Evolutionary conservation across 768 basidiomycete species (phyloP).

Genomic region (Podaxis sp.): DNA sequence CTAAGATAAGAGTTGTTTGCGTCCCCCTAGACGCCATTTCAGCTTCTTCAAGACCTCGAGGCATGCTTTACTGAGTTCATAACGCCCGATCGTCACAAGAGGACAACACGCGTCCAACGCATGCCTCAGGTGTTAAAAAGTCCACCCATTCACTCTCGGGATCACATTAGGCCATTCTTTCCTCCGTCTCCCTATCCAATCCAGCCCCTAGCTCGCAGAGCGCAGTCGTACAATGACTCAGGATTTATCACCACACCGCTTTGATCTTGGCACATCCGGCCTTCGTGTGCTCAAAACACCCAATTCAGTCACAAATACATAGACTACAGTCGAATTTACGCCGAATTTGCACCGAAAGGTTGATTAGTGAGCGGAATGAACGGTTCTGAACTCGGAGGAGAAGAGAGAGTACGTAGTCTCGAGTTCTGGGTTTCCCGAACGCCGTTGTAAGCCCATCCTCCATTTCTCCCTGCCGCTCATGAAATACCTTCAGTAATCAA

Average conservation of each 20-base stretch:
- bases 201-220: not conserved
- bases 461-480: not conserved
- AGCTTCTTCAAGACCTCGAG: not conserved
- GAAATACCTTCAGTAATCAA: not conserved
- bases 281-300: not conserved
- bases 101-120: not conserved
- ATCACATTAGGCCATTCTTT: too few relatives aligned
- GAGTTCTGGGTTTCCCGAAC: not conserved
- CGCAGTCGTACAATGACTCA: not conserved
- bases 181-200: not conserved
- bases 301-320: not conserved
- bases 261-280: not conserved
- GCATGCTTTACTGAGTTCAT: not conserved
- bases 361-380: not conserved
- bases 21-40: too few relatives aligned
- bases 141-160: not conserved
- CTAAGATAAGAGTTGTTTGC: too few relatives aligned
- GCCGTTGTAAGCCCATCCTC: not conserved
- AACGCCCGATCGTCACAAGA: not conserved
- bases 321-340: not conserved
- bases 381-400: not conserved
- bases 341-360: not conserved
- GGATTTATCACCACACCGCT: not conserved
- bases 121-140: not conserved
- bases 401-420: not conserved